phyloP scores from a whole-genome alignment of 257 asterid genomes.

The Solanum habrochaites region DNA sequence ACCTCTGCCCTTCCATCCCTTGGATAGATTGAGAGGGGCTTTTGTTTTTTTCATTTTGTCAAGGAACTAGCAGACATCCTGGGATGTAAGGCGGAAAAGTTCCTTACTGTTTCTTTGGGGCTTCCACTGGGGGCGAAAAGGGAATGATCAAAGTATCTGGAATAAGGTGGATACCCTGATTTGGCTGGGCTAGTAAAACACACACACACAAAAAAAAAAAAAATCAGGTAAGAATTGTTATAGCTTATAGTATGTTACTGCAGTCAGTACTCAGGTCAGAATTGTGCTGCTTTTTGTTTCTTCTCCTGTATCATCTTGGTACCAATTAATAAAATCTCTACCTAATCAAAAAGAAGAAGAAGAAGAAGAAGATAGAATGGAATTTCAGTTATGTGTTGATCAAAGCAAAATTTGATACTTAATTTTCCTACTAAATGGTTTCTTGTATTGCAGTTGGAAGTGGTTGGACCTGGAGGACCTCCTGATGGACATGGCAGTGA shows the following conservation, averaged over 20 bases:
- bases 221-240: neutral
- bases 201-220: neutral
- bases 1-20: neutral
- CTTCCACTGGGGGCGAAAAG: neutral
- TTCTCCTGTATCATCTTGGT: neutral
- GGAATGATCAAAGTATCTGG: neutral
- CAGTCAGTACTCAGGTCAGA: neutral
- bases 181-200: neutral
- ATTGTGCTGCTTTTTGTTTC: neutral
- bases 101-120: neutral
- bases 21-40: neutral
- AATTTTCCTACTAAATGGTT: neutral
- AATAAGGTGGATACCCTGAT: neutral
- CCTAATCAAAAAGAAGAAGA: neutral
- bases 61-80: neutral
- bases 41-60: neutral
- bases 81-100: neutral
- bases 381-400: neutral
- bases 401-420: neutral
- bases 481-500: constrained; percentile 11
- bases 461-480: constrained; percentile 19
- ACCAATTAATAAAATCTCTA: neutral
- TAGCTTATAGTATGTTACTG: neutral
- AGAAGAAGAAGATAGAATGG: neutral
- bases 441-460: constrained; percentile 11